Evolutionary conservation across 108 stramenopile genomes (phyloP).

Genomic region (Stephanodiscus triporus): DNA sequence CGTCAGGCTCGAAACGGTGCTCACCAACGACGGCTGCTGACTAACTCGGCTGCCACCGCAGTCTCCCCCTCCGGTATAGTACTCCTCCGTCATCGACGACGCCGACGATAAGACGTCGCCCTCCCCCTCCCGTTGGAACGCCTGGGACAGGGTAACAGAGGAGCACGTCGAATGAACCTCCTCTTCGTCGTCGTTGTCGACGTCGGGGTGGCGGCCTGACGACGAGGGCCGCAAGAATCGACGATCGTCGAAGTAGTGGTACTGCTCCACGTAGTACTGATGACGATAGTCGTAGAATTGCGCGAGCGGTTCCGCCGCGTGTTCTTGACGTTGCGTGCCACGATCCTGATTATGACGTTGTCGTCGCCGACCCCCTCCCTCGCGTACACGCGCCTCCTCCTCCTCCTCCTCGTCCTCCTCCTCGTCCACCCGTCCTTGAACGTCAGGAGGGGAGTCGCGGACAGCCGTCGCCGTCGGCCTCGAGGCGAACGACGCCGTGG

Average conservation of each 20-base stretch:
- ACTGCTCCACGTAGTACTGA: conserved; percentile 40
- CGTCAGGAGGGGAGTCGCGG: no score
- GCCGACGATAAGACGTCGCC: conserved; percentile 17
- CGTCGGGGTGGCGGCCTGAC: conserved; percentile 21
- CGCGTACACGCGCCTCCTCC: no score
- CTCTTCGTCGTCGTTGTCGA: neutral
- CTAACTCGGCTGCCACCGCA: no score
- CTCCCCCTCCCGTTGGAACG: conserved; percentile 21
- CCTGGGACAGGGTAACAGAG: conserved; percentile 48
- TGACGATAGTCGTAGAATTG: conserved; percentile 27
- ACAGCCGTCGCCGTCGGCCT: no score
- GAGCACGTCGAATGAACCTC: conserved; percentile 41
- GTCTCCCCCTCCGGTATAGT: neutral
- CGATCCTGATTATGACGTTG: no score
- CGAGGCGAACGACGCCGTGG: no score
- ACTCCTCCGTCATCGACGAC: conserved; percentile 27
- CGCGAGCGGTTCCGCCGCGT: neutral
- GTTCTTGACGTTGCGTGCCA: no score
- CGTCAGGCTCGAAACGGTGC: conserved; percentile 42
- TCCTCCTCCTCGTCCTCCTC: no score
- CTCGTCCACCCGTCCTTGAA: no score
- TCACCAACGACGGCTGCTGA: conserved; percentile 13
- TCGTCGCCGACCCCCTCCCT: no score
- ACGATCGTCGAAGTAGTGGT: conserved; percentile 40
- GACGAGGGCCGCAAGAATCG: conserved; percentile 3